phyloP scores from a whole-genome alignment of 202 grass and related monocot genomes.

The Sporobolus alterniflorus region DNA sequence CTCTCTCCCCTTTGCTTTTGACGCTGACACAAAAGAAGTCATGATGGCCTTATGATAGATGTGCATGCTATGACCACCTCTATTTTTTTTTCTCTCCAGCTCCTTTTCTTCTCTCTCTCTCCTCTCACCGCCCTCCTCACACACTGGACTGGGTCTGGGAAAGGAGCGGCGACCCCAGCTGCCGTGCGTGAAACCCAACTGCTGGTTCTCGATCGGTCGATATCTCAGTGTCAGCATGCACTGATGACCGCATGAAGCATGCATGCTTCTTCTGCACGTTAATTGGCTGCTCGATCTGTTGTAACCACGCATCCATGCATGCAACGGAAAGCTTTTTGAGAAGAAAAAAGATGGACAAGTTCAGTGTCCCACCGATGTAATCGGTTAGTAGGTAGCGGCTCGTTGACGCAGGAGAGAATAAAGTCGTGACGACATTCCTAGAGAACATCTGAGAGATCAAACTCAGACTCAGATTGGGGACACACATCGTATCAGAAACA shows the following conservation, averaged over 20 bases:
- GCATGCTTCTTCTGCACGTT: background rate
- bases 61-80: conserved; percentile 53
- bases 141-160: background rate
- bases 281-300: too few species aligned
- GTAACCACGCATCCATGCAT: too few species aligned
- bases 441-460: too few species aligned
- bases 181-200: conserved; percentile 7
- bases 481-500: too few species aligned
- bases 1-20: conserved; percentile 31
- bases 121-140: background rate
- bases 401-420: too few species aligned
- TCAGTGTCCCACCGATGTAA: too few species aligned
- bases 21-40: conserved; percentile 67
- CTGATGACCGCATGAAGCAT: too few species aligned
- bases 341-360: too few species aligned
- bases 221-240: background rate
- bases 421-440: too few species aligned
- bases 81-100: background rate
- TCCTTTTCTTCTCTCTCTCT: conserved; percentile 13
- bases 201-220: background rate
- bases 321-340: too few species aligned
- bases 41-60: conserved; percentile 83
- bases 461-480: too few species aligned
- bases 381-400: too few species aligned
- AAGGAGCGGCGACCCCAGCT: conserved; percentile 23